A percentile compares a stretch with the other conserved stretches of the same genome.
These are phyloP conservation scores for Helotiales sp. DNA, from an alignment of 2,329 filamentous ascomycete genomes.

Conservation along the genomic window DNA sequence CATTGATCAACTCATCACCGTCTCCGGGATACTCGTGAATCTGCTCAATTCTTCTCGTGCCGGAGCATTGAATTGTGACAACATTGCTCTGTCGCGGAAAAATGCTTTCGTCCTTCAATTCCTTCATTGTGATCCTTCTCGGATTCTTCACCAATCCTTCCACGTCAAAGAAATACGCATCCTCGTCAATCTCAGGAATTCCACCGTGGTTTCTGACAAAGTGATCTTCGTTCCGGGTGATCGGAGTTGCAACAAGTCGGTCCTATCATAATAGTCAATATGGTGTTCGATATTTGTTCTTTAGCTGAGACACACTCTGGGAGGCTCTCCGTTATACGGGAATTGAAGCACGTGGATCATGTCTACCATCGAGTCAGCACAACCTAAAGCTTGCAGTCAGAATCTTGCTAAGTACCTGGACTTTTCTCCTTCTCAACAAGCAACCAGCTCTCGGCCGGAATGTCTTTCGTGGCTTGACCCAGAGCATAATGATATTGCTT, in stretches of 20 bases:
- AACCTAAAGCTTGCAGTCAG: too few species aligned
- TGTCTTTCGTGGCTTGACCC: constrained; percentile 45
- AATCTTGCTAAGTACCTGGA: too few species aligned
- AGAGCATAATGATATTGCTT: constrained; percentile 51
- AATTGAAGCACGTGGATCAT: constrained; percentile 64
- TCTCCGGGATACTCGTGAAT: constrained; percentile 64
- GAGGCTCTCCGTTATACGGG: constrained; percentile 63
- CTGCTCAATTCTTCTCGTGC: constrained; percentile 68
- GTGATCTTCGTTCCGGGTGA: constrained; percentile 61
- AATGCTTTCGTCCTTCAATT: constrained; percentile 57
- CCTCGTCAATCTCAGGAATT: constrained; percentile 63
- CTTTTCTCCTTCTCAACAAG: constrained; percentile 57
- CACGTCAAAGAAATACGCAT: constrained; percentile 53
- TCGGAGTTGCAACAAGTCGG: constrained; percentile 51
- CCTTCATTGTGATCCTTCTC: constrained; percentile 54
- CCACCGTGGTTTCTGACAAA: constrained; percentile 74
- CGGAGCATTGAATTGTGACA: constrained; percentile 66
- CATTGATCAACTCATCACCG: constrained; percentile 58
- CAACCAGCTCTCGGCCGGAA: constrained; percentile 60
- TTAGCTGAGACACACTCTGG: constrained; percentile 33
- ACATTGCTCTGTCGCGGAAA: constrained; percentile 60
- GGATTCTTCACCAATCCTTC: constrained; percentile 62
- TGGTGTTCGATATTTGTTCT: background rate
- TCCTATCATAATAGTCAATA: constrained; percentile 31
- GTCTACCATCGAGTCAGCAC: too few species aligned